Evolutionary conservation across 352 stramenopile species (phyloP).

Genomic region (Pythium sukuiense): DNA sequence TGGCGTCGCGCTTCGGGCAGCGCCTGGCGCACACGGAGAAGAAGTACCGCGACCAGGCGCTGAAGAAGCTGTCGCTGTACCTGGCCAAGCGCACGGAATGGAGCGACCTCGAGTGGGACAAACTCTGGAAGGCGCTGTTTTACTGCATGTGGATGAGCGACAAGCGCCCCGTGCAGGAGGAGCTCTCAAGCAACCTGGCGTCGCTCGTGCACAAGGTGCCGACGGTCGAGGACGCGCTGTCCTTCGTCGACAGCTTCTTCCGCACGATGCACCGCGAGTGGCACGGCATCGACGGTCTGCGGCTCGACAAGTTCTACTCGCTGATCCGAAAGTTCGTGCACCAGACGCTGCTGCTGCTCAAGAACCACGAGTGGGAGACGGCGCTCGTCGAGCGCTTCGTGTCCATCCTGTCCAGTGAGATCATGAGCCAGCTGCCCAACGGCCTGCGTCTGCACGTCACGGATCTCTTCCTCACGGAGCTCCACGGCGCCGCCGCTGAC

Average conservation of each 20-base stretch:
- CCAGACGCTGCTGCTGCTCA: constrained; percentile 61
- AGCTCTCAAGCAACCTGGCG: constrained; percentile 71
- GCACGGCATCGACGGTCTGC: constrained; percentile 82
- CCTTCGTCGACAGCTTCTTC: constrained; percentile 82
- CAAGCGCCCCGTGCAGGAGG: constrained; percentile 79
- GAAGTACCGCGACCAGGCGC: constrained; percentile 80
- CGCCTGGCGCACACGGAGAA: constrained; percentile 86
- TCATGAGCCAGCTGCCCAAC: constrained; percentile 81
- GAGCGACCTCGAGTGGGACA: constrained; percentile 80
- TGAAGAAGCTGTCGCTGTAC: constrained; percentile 83
- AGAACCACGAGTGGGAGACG: constrained; percentile 53
- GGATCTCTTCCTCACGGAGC: constrained; percentile 72
- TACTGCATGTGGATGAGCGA: constrained; percentile 92
- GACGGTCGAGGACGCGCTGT: constrained; percentile 39
- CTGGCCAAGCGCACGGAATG: constrained; percentile 65
- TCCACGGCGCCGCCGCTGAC: constrained; percentile 53
- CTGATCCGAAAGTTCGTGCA: constrained; percentile 81
- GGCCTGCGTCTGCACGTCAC: constrained; percentile 77
- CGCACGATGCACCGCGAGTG: constrained; percentile 85
- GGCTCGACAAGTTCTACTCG: constrained; percentile 87
- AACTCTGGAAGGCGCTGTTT: constrained; percentile 89
- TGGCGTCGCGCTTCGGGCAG: constrained; percentile 80
- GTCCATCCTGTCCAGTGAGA: constrained; percentile 61
- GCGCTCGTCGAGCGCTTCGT: constrained; percentile 53
- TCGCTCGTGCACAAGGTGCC: constrained; percentile 63